phyloP scores from a whole-genome alignment of 2,329 filamentous ascomycete species.

The Epichloe gansuensis region DNA sequence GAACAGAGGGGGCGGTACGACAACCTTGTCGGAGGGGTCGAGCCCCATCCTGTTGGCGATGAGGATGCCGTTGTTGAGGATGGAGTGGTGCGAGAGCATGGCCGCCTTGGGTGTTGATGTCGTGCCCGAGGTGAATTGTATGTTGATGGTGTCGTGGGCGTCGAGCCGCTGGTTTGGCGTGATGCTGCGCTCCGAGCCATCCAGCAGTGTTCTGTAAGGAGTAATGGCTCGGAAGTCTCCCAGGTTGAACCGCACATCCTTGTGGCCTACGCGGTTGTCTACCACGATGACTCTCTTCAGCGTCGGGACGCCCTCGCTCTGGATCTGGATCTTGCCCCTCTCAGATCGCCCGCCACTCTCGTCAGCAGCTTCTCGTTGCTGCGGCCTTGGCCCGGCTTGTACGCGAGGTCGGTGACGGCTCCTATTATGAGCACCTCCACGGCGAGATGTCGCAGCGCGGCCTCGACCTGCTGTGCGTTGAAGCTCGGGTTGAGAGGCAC shows the following conservation, averaged over 20 bases:
- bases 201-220: conserved; percentile 30
- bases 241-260: conserved; percentile 30
- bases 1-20: conserved; percentile 78
- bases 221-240: conserved; percentile 30
- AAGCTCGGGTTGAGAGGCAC: conserved; percentile 92
- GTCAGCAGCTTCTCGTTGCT: conserved; percentile 38
- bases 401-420: conserved; percentile 76
- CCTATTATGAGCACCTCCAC: conserved; percentile 68
- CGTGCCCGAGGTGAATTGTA: conserved; percentile 95
- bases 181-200: conserved; percentile 21
- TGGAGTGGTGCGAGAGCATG: conserved; percentile 72
- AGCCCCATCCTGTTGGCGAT: conserved; percentile 82
- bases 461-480: conserved; percentile 63
- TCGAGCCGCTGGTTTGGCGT: conserved; percentile 34
- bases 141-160: conserved; percentile 70
- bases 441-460: conserved; percentile 65
- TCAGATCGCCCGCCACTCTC: conserved; percentile 31
- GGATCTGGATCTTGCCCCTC: conserved; percentile 15
- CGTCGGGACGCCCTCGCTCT: conserved; percentile 46
- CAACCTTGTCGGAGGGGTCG: conserved; percentile 59
- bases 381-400: conserved; percentile 42
- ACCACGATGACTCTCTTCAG: conserved; percentile 63
- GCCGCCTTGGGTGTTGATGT: conserved; percentile 86
- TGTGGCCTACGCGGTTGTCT: conserved; percentile 54
- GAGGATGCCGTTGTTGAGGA: conserved; percentile 82